Base-by-base conservation (phyloP, 1,139 yeast genomes). In the Chernovozyma sophiae-reginae region DNA sequence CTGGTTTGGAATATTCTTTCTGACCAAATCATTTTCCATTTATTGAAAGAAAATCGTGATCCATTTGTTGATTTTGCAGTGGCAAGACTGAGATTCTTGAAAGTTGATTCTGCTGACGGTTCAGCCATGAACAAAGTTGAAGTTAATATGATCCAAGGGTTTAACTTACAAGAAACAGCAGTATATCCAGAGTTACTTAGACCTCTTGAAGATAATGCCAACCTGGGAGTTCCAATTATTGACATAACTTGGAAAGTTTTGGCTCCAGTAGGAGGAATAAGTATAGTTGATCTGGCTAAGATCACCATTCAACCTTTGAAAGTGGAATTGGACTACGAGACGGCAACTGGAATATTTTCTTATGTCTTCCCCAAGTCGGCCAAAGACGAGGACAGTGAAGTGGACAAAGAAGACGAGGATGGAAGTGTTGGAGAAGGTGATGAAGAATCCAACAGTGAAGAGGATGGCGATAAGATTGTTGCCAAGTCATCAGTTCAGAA, bases 181-280 rank as follows among this genome's bases (percentile, higher is more conserved):
- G 55, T 71, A 1, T 86, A 81, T 51, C 92, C 95, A 0, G 89
- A 86, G 43, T 60, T 92, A 29, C 60, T 90, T 25, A 65, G 82
- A 0, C 90, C 92, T 2, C 39, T 54, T 23, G 57, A 53, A 7
- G 36, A 37, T 6, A 32, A 34, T 4, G 39, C 41, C 20, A 17
- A 32, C 6, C 27, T 24, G 13, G 40, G 40, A 32, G 37, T 35
- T 12, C 72, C 78, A 1, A 51, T 86, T 45, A 63, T 86, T 11
- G 58, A 65, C 26, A 64, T 84, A 35, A 65, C 70, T 13, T 89
- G 97, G 97, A 72, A 76, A 7, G 70, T 82, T 73, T 65, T 83
- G 33, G 81, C 77, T 28, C 86, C 95, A 0, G 85, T 89, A 38
- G 97, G 96, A 4, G 97, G 97, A 3, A 89, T 89, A 33, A 72